These are phyloP conservation scores for Fraxinus sp. DNA, from an alignment of 305 asterid species.

Conservation along the genomic window DNA sequence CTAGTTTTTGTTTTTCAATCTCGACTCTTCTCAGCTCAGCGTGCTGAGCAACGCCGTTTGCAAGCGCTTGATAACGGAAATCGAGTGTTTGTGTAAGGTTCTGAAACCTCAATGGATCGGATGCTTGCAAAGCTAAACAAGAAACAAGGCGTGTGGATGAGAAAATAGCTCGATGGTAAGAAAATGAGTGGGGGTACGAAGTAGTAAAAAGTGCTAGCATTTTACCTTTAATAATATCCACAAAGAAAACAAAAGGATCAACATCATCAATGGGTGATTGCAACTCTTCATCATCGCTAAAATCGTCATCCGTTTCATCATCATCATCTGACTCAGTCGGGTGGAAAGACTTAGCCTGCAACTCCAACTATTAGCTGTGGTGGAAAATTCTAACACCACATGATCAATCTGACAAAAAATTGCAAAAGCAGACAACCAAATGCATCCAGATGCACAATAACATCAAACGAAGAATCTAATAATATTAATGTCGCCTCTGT, in stretches of 20 bases:
- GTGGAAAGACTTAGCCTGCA: constrained; percentile 85
- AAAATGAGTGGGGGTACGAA: neutral
- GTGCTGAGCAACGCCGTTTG: constrained; percentile 95
- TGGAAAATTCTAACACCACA: neutral
- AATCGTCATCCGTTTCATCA: constrained; percentile 69
- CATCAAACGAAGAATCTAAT: neutral
- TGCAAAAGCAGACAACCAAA: neutral
- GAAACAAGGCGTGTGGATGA: neutral
- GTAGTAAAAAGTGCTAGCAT: neutral
- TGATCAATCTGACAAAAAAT: neutral
- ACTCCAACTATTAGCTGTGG: constrained; percentile 14
- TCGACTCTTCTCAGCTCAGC: constrained; percentile 79
- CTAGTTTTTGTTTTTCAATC: constrained; percentile 75
- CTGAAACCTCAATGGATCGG: constrained; percentile 86
- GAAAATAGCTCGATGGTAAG: neutral
- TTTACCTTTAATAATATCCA: constrained; percentile 81
- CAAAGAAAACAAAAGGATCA: constrained; percentile 92
- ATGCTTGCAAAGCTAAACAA: constrained; percentile 71
- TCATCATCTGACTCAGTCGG: constrained; percentile 62
- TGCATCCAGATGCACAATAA: neutral
- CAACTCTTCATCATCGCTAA: constrained; percentile 92
- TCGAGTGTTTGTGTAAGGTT: constrained; percentile 77
- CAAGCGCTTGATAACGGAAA: constrained; percentile 83
- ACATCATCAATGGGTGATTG: constrained; percentile 98
- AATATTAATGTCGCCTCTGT: neutral